Percentiles rank a stretch among this genome's conserved stretches.
These are phyloP conservation scores for Metarhizium rileyi DNA, from an alignment of 2,329 filamentous ascomycete genomes.

Conservation along the genomic window DNA sequence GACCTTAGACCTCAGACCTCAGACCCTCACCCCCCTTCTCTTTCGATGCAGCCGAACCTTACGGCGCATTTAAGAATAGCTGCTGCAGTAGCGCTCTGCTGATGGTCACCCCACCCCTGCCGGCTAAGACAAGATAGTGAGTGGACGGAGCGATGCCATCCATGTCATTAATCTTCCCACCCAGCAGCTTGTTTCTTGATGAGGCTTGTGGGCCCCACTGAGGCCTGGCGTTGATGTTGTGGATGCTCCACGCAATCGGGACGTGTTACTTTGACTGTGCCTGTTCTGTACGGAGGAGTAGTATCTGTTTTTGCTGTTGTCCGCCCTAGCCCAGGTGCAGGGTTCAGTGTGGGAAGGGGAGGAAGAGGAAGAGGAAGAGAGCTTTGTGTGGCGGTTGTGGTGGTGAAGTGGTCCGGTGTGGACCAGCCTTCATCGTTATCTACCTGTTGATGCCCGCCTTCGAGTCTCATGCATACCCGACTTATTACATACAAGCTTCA, in stretches of 20 bases:
- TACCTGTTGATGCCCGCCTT: conserved; percentile 17
- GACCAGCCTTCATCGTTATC: conserved; percentile 12
- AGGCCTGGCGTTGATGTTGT: conserved; percentile 12
- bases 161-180: conserved; percentile 25
- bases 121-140: conserved; percentile 20
- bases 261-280: too few relatives aligned
- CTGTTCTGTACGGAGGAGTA: too few relatives aligned
- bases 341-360: too few relatives aligned
- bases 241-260: conserved; percentile 28
- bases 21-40: conserved; percentile 2
- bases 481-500: conserved; percentile 11
- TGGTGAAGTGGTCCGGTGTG: conserved; percentile 2
- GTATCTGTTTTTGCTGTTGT: not conserved
- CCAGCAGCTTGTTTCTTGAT: conserved; percentile 18
- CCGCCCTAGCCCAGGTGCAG: not conserved
- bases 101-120: conserved; percentile 13
- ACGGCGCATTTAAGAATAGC: conserved; percentile 34
- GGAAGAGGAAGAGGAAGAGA: not conserved
- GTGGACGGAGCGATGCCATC: conserved; percentile 11
- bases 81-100: conserved; percentile 23
- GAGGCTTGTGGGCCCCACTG: conserved; percentile 18
- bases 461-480: conserved; percentile 6
- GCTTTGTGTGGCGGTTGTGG: not conserved
- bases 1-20: too few relatives aligned
- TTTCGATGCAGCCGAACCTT: conserved; percentile 22